Evolutionary conservation across 2,329 filamentous ascomycete species (phyloP).

Genomic region (Microcera coccophila): DNA sequence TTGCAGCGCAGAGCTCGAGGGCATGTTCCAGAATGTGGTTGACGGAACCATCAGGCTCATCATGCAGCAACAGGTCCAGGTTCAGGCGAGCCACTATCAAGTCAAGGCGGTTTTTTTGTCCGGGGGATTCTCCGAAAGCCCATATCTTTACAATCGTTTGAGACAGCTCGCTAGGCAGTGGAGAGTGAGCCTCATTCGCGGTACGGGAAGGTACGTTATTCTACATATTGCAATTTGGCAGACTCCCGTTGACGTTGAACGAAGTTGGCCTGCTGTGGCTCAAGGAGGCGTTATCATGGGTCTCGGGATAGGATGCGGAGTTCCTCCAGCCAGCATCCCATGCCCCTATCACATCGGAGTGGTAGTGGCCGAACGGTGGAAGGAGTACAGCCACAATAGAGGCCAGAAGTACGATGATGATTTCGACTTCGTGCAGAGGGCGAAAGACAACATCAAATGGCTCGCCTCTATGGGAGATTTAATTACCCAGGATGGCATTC

Average conservation of each 20-base stretch:
- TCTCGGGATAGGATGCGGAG: slow-evolving; percentile 3
- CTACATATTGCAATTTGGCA: neutral
- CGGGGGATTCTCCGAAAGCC: slow-evolving; percentile 11
- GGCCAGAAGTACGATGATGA: slow-evolving; percentile 6
- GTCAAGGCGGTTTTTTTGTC: slow-evolving; percentile 11
- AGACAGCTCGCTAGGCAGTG: slow-evolving; percentile 1
- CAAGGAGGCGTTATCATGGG: slow-evolving; percentile 15
- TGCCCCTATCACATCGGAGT: slow-evolving; percentile 10
- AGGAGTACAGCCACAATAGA: slow-evolving; percentile 1
- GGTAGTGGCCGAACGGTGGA: slow-evolving; percentile 7
- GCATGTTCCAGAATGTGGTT: slow-evolving; percentile 9
- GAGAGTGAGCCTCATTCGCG: slow-evolving; percentile 1
- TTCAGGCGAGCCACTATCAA: slow-evolving; percentile 2
- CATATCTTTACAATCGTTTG: slow-evolving; percentile 6
- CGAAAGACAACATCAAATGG: slow-evolving; percentile 14
- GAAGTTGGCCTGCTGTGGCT: slow-evolving; percentile 12
- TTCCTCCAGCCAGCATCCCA: neutral
- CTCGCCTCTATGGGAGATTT: slow-evolving; percentile 12
- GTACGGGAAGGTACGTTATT: slow-evolving; percentile 3
- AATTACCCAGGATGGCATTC: slow-evolving; percentile 4
- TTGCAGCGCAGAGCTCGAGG: slow-evolving; percentile 5
- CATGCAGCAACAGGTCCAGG: slow-evolving; percentile 3
- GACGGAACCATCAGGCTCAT: slow-evolving; percentile 9
- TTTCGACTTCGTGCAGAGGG: neutral
- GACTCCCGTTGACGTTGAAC: neutral